Evolutionary conservation across 1,284 basidiomycete genomes (phyloP).

Genomic region (Somion occarium): DNA sequence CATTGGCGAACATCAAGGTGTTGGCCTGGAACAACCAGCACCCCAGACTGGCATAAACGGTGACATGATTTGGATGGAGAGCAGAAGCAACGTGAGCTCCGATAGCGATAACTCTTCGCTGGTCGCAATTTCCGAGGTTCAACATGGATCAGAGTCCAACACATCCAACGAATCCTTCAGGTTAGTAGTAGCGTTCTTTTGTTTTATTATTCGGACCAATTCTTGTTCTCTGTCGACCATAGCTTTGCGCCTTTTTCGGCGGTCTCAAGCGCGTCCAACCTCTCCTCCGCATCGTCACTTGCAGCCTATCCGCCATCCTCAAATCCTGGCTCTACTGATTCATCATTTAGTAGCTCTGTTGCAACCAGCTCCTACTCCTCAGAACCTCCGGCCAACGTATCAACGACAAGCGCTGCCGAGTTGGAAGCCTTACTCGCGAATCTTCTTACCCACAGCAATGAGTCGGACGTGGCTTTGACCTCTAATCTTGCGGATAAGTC

Average conservation of each 20-base stretch:
- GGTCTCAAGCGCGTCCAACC: background rate
- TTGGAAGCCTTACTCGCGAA: background rate
- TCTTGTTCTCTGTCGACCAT: no score
- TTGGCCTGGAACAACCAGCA: background rate
- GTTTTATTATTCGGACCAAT: no score
- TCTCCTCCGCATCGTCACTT: background rate
- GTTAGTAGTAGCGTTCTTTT: background rate
- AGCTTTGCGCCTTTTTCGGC: no score
- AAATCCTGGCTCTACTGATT: background rate
- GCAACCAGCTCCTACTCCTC: background rate
- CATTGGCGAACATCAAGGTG: background rate
- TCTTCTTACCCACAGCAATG: background rate
- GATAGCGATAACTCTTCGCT: background rate
- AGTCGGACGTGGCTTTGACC: no score
- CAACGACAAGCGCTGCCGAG: background rate
- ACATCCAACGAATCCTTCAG: background rate
- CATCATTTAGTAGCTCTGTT: background rate
- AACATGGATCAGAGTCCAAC: background rate
- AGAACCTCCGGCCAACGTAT: background rate
- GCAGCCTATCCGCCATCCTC: background rate
- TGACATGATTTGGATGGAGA: background rate
- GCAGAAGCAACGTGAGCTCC: background rate
- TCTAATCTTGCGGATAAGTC: background rate
- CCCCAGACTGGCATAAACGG: background rate
- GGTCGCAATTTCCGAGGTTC: background rate